Conservation (phyloP, 352 stramenopile genomes). For the Phytopythium boreale region DNA sequence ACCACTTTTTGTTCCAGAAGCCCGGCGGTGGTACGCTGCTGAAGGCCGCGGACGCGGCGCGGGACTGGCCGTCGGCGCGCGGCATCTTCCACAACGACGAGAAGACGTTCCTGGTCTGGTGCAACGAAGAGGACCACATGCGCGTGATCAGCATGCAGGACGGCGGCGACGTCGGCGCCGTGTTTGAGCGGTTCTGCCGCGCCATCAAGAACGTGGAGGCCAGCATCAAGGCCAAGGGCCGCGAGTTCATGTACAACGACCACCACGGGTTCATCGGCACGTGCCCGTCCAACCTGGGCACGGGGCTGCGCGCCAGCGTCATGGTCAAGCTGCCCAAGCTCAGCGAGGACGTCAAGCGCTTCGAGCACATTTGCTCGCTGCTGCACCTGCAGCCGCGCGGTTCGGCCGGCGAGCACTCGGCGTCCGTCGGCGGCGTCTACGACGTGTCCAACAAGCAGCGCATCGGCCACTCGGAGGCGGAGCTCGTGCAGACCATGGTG, state of each 20-base stretch:
- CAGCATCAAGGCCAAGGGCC: constrained; percentile 63
- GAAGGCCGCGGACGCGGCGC: constrained; percentile 54
- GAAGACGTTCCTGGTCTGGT: constrained; percentile 83
- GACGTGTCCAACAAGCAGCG: constrained; percentile 88
- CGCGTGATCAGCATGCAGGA: constrained; percentile 85
- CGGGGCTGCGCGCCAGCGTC: constrained; percentile 82
- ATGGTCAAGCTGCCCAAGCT: constrained; percentile 90
- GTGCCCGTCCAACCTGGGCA: constrained; percentile 90
- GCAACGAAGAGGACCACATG: constrained; percentile 84
- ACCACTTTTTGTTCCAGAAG: constrained; percentile 88
- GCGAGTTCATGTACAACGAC: constrained; percentile 74
- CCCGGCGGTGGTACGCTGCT: constrained; percentile 70
- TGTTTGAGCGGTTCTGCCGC: constrained; percentile 76
- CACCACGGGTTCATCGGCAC: constrained; percentile 85
- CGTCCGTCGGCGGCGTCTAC: constrained; percentile 82
- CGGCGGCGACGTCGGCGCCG: constrained; percentile 63
- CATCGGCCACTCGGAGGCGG: constrained; percentile 87
- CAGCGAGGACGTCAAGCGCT: constrained; percentile 70
- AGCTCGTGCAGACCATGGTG: constrained; percentile 89
- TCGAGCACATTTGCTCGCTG: constrained; percentile 78
- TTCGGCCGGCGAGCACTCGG: constrained; percentile 82
- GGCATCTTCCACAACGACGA: constrained; percentile 82
- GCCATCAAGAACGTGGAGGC: constrained; percentile 77
- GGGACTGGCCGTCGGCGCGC: constrained; percentile 68
- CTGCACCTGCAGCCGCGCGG: constrained; percentile 80